Evolutionary conservation across 176 grass and related monocot genomes (phyloP).

Genomic region (Carex myosuroides): DNA sequence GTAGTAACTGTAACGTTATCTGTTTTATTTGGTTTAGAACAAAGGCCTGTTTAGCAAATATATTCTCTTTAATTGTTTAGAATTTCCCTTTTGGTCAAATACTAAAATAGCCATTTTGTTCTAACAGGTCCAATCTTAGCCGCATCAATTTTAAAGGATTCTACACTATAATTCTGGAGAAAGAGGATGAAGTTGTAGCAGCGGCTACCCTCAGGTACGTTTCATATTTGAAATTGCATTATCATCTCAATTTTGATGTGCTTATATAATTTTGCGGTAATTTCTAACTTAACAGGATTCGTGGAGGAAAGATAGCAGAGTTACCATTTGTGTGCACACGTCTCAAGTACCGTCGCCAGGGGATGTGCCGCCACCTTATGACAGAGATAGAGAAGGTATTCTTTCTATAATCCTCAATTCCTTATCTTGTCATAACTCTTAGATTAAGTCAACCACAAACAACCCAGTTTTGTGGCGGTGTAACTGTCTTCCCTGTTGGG

Average conservation of each 20-base stretch:
- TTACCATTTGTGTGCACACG: conserved; percentile 61
- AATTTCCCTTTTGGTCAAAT: background rate
- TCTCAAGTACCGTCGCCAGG: conserved; percentile 33
- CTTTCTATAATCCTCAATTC: background rate
- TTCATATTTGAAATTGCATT: background rate
- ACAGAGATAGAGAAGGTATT: conserved; percentile 60
- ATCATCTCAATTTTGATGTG: background rate
- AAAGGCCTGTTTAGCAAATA: background rate
- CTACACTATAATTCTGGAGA: conserved; percentile 59
- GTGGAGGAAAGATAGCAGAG: conserved; percentile 61
- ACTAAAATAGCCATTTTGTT: background rate
- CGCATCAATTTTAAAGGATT: conserved; percentile 77
- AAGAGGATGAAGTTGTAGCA: conserved; percentile 52
- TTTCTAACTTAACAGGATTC: conserved; percentile 45
- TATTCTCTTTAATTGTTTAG: background rate
- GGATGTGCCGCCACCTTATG: conserved; percentile 57
- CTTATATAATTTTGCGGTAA: background rate
- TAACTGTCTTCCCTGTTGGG: background rate
- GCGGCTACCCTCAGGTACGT: conserved; percentile 68
- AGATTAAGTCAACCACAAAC: background rate
- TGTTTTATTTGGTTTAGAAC: background rate
- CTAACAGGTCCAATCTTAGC: conserved; percentile 50
- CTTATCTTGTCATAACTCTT: background rate
- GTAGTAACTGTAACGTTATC: background rate
- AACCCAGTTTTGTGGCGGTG: background rate